Conservation (phyloP, 2,329 filamentous ascomycete genomes). For the Trichoderma sp. region DNA sequence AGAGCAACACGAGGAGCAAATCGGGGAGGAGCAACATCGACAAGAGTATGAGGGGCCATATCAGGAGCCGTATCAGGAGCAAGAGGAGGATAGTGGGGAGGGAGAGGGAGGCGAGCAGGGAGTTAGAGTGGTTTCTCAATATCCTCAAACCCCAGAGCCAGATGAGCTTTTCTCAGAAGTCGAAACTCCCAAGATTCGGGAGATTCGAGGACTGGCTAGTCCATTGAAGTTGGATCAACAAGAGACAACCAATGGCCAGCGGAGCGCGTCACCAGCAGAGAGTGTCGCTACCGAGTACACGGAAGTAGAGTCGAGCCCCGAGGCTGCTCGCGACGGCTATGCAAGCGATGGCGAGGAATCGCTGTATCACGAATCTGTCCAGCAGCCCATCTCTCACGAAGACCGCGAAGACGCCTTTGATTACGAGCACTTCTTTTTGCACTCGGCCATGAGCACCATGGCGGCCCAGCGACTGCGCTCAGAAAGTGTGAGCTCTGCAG, state of each 20-base stretch:
- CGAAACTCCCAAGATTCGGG: conserved; percentile 11
- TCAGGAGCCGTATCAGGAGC: background rate
- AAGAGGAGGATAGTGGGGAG: conserved; percentile 10
- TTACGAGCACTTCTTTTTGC: conserved; percentile 93
- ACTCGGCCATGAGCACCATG: conserved; percentile 85
- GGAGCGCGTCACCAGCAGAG: conserved; percentile 23
- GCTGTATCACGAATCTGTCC: conserved; percentile 64
- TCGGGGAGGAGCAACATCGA: background rate
- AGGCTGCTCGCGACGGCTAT: conserved; percentile 44
- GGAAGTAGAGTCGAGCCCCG: conserved; percentile 44
- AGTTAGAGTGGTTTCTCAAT: background rate
- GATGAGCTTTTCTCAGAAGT: background rate
- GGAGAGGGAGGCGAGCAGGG: background rate
- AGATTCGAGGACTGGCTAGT: background rate
- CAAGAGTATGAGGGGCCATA: background rate
- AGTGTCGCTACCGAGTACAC: conserved; percentile 37
- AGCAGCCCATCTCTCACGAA: conserved; percentile 76
- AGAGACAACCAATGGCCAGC: conserved; percentile 27
- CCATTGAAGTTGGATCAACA: background rate
- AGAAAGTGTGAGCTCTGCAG: conserved; percentile 58
- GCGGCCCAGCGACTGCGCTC: conserved; percentile 50
- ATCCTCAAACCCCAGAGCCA: conserved; percentile 21
- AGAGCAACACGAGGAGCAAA: background rate
- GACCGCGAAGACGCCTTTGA: conserved; percentile 95
- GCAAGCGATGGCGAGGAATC: conserved; percentile 67